Conservation (phyloP, 2,329 filamentous ascomycete species). For the Fusarium redolens region DNA sequence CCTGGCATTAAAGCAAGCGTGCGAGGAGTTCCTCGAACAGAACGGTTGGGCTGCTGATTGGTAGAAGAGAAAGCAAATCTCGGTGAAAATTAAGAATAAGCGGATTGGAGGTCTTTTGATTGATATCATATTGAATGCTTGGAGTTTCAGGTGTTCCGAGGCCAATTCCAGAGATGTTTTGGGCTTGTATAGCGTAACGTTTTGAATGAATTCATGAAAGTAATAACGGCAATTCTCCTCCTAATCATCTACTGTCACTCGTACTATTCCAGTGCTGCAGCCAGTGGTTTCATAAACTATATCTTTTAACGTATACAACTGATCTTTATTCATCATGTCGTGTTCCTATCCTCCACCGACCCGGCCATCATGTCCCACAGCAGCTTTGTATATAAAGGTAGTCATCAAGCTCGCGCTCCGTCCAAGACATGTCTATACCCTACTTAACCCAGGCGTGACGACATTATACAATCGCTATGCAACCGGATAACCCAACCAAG, state of each 20-base stretch:
- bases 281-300: not conserved
- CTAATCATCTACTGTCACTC: too few relatives aligned
- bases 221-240: not conserved
- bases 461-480: conserved; percentile 38
- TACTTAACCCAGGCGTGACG: conserved; percentile 30
- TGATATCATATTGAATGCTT: not conserved
- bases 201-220: not conserved
- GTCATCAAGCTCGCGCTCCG: conserved; percentile 42
- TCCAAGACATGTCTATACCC: conserved; percentile 34
- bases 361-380: conserved; percentile 7
- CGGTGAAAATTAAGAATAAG: not conserved
- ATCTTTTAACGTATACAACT: conserved; percentile 26
- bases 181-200: conserved; percentile 18
- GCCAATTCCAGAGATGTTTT: not conserved
- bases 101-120: not conserved
- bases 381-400: conserved; percentile 38
- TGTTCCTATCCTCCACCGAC: conserved; percentile 34
- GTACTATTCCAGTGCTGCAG: not conserved
- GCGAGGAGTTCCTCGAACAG: conserved; percentile 83
- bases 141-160: conserved; percentile 16
- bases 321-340: conserved; percentile 42
- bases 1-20: conserved; percentile 81
- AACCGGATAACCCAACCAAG: conserved; percentile 16
- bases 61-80: conserved; percentile 57
- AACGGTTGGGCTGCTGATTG: conserved; percentile 96